Conservation (phyloP, 2,329 filamentous ascomycete species). For the Cladosporium sphaerospermum region DNA sequence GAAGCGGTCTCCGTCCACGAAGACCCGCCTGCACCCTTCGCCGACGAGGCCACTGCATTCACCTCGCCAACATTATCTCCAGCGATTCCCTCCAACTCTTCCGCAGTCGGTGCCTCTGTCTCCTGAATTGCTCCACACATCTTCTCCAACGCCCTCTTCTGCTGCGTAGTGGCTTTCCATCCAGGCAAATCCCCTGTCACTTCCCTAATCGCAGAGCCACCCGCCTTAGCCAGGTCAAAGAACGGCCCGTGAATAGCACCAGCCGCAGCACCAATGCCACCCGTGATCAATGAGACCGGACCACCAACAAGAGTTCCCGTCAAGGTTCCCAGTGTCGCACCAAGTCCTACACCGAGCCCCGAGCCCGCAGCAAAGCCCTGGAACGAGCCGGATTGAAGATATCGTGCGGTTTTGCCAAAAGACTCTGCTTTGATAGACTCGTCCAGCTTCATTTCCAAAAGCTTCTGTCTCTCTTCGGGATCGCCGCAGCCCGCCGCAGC, state of each 20-base stretch:
- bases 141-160: constrained; percentile 28
- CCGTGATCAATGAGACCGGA: constrained; percentile 20
- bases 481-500: constrained; percentile 26
- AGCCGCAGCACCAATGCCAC: constrained; percentile 23
- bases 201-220: constrained; percentile 21
- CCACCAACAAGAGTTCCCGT: constrained; percentile 29
- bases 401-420: constrained; percentile 29
- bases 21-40: not conserved
- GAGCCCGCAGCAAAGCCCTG: constrained; percentile 27
- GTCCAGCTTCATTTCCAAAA: constrained; percentile 27
- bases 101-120: constrained; percentile 20
- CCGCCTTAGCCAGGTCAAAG: constrained; percentile 24
- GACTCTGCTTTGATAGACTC: constrained; percentile 26
- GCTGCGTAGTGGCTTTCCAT: constrained; percentile 26
- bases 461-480: constrained; percentile 27
- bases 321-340: constrained; percentile 23
- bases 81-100: constrained; percentile 15
- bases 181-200: constrained; percentile 25
- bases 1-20: not conserved
- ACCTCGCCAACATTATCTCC: not conserved
- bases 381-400: constrained; percentile 23
- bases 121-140: constrained; percentile 27
- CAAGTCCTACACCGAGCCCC: constrained; percentile 26
- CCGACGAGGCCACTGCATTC: not conserved
- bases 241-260: constrained; percentile 25